Evolutionary conservation across 2,329 filamentous ascomycete genomes (phyloP), one percentile per base, ranked within the genome.

Genomic region (Microdochium nivale): DNA sequence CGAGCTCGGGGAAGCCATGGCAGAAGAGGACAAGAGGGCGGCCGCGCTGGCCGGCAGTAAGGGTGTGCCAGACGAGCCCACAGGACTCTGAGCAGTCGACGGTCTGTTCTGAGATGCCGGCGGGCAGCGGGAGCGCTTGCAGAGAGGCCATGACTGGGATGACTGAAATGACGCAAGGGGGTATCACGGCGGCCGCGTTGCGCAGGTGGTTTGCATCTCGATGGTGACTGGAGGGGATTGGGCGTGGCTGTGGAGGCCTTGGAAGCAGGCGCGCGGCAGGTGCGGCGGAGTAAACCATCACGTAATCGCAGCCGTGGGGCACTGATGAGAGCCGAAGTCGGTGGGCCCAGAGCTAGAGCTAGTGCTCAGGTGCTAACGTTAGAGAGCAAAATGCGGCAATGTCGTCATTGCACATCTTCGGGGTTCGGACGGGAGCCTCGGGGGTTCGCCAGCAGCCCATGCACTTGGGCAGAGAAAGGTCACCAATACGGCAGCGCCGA

Each of bases 1-100:
- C 81, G 2, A 88, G 70, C 60, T 87, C 84, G 1, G 84, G 84
- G 55, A 80, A 88, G 35, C 84, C 84, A 64, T 86, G 84, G 48
- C 80, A 75, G 48, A 85, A 77, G 7, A 87, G 63, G 9, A 87
- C 67, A 11, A 87, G 71, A 1, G 81, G 82, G 7, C 69, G 72
- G 24, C 67, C 59, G 14, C 59, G 63, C 14, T 60, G 52, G 2
- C 80, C 79, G 16, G 81, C 72, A 57, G 78, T 75, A 19, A 86
- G 70, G 33, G 81, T 64, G 65, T 88, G 84, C 65, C 81, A 83
- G 23, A 72, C 80, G 21, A 87, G 73, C 49, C 78, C 77, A 57
- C 75, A 77, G 47, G 80, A 65, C 1, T 58, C 52, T 9, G 56
- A 60, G 54, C 65, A 82, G 59, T 78, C 71, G 56, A 86, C 62